Evolutionary conservation across 1,139 yeast species (phyloP).

Genomic region (Pichia sp.): DNA sequence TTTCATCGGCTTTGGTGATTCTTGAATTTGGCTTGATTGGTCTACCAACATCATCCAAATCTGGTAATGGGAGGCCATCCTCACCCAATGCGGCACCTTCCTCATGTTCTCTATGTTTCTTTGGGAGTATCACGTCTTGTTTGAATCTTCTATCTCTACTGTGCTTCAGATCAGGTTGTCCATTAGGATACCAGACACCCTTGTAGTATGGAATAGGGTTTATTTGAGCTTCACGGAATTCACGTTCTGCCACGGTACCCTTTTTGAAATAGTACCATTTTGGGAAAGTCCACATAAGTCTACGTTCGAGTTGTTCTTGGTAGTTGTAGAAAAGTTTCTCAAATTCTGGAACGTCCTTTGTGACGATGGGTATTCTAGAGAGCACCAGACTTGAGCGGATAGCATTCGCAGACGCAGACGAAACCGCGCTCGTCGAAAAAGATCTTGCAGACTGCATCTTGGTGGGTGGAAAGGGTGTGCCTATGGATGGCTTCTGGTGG

Average conservation of each 20-base stretch:
- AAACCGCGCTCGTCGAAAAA: slow-evolving; percentile 1
- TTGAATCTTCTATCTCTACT: slow-evolving; percentile 83
- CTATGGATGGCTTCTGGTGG: no score
- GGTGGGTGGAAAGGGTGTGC: no score
- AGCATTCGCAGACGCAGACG: slow-evolving; percentile 1
- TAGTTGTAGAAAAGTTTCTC: slow-evolving; percentile 74
- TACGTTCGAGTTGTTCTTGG: slow-evolving; percentile 77
- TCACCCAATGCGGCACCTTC: slow-evolving; percentile 29
- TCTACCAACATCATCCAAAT: slow-evolving; percentile 53
- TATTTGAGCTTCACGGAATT: slow-evolving; percentile 66
- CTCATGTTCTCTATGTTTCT: slow-evolving; percentile 56
- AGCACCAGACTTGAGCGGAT: slow-evolving; percentile 47
- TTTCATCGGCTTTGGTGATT: slow-evolving; percentile 66
- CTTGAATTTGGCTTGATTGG: slow-evolving; percentile 69
- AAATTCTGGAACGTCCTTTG: slow-evolving; percentile 66
- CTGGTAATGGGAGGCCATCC: slow-evolving; percentile 29
- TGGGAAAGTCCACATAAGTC: slow-evolving; percentile 98
- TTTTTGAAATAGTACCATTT: slow-evolving; percentile 85
- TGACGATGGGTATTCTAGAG: slow-evolving; percentile 77
- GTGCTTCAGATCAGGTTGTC: slow-evolving; percentile 80
- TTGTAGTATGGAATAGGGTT: slow-evolving; percentile 70
- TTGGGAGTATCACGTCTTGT: slow-evolving; percentile 69
- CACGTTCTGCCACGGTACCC: slow-evolving; percentile 85
- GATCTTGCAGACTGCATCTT: no score
- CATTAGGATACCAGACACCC: slow-evolving; percentile 71